Evolutionary conservation across 192 early-diverging fungal species (phyloP).

Genomic region (Funneliformis mosseae): DNA sequence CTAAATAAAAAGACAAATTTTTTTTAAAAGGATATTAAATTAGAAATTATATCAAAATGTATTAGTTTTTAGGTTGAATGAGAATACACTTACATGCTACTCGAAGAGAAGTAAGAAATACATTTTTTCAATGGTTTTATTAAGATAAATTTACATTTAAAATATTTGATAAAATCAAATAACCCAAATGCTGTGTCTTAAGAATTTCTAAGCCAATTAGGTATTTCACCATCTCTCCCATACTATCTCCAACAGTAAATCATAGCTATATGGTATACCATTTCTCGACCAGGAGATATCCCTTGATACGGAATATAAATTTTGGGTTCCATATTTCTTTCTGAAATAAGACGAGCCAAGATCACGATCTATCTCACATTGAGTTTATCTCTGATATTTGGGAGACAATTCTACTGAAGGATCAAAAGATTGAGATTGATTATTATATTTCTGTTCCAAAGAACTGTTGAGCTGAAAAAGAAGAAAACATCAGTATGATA

Average conservation of each 20-base stretch:
- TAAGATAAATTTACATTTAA: too few relatives aligned
- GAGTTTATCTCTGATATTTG: neutral
- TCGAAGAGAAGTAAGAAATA: too few relatives aligned
- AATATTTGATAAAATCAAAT: too few relatives aligned
- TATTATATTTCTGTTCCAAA: neutral
- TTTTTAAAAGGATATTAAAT: too few relatives aligned
- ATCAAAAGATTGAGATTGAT: neutral
- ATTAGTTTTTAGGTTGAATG: too few relatives aligned
- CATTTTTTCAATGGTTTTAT: too few relatives aligned
- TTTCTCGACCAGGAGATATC: neutral
- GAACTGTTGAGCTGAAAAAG: too few relatives aligned
- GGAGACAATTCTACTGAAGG: neutral
- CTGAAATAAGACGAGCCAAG: neutral
- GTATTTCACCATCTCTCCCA: slow-evolving; percentile 6
- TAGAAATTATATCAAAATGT: too few relatives aligned
- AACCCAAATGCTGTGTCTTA: neutral
- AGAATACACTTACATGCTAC: too few relatives aligned
- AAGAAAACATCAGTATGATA: neutral
- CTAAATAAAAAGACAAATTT: too few relatives aligned
- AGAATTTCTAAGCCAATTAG: neutral
- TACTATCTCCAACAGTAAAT: slow-evolving; percentile 1
- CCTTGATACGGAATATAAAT: neutral
- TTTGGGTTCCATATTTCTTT: neutral
- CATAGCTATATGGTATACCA: neutral
- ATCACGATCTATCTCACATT: slow-evolving; percentile 1